Conservation (phyloP, 805 yeast genomes). For the Yamadazyma nakazawae region DNA sequence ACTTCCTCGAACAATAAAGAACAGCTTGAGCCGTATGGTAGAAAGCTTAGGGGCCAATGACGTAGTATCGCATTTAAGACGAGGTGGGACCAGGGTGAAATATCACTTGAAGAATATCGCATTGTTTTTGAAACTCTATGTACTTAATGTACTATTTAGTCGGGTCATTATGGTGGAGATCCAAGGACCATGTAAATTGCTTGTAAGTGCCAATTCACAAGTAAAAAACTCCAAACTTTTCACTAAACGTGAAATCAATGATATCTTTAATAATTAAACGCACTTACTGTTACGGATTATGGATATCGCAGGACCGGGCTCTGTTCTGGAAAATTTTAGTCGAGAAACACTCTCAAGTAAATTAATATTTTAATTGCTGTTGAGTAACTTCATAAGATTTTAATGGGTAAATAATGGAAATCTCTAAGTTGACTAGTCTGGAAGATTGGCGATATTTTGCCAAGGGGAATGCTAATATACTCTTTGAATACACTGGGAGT, state of each 20-base stretch:
- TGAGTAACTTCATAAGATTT: not conserved
- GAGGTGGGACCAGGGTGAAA: conserved; percentile 1
- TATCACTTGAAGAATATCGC: conserved; percentile 6
- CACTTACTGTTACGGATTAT: not conserved
- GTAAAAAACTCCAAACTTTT: not conserved
- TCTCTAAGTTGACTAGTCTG: conserved; percentile 30
- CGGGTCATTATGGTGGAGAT: conserved; percentile 20
- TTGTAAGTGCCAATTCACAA: conserved; percentile 19
- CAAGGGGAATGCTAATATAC: conserved; percentile 49
- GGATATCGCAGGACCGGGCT: not conserved
- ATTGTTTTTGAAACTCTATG: conserved; percentile 11
- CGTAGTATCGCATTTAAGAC: not conserved
- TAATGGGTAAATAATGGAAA: conserved; percentile 27
- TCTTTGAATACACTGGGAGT: conserved; percentile 40
- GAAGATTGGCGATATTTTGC: conserved; percentile 45
- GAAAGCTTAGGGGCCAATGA: not conserved
- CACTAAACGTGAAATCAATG: conserved; percentile 9
- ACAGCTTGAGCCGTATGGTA: not conserved
- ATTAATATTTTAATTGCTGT: conserved; percentile 1
- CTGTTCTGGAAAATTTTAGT: not conserved
- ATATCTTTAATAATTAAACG: not conserved
- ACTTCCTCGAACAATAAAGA: not conserved
- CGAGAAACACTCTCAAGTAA: conserved; percentile 1
- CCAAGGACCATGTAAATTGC: conserved; percentile 26
- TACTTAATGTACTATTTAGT: conserved; percentile 12